These are phyloP conservation scores for Salvia splendens DNA, from an alignment of 257 asterid species.

Conservation along the genomic window DNA sequence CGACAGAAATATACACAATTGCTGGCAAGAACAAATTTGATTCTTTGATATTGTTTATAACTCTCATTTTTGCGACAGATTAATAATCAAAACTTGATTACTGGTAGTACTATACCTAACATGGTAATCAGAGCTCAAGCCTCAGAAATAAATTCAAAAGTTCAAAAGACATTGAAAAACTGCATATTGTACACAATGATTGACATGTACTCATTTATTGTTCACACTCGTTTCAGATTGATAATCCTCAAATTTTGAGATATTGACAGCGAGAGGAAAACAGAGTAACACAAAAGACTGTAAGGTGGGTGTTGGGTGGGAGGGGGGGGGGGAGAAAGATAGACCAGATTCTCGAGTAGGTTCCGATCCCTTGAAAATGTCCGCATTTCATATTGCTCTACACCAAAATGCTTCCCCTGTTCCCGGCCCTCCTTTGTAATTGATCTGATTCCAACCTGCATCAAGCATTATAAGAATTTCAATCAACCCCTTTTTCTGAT, in stretches of 20 bases:
- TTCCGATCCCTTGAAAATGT: slow-evolving; percentile 82
- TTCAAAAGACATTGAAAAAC: slow-evolving; percentile 3
- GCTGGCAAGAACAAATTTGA: slow-evolving; percentile 1
- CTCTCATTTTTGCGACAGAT: background rate
- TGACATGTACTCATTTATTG: background rate
- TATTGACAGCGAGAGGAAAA: background rate
- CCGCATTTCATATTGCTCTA: slow-evolving; percentile 97
- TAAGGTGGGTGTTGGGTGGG: background rate
- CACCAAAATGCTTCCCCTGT: slow-evolving; percentile 95
- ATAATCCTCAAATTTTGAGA: background rate
- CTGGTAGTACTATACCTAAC: background rate
- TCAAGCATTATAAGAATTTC: slow-evolving; percentile 24
- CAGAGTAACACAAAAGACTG: background rate
- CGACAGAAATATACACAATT: slow-evolving; percentile 86
- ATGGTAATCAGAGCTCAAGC: slow-evolving; percentile 4
- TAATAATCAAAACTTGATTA: background rate
- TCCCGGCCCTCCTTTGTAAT: slow-evolving; percentile 93
- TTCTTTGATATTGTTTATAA: background rate
- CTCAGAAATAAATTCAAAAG: background rate
- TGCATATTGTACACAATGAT: background rate
- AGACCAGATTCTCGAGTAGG: slow-evolving; percentile 78
- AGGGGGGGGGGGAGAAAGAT: slow-evolving; percentile 36
- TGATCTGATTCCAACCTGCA: slow-evolving; percentile 97
- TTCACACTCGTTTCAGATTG: slow-evolving; percentile 6
- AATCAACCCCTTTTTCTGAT: background rate